A percentile compares a stretch with the other conserved stretches of the same genome.
These are phyloP conservation scores for Cercospora sp. DNA, from an alignment of 2,329 filamentous ascomycete species.

Conservation along the genomic window DNA sequence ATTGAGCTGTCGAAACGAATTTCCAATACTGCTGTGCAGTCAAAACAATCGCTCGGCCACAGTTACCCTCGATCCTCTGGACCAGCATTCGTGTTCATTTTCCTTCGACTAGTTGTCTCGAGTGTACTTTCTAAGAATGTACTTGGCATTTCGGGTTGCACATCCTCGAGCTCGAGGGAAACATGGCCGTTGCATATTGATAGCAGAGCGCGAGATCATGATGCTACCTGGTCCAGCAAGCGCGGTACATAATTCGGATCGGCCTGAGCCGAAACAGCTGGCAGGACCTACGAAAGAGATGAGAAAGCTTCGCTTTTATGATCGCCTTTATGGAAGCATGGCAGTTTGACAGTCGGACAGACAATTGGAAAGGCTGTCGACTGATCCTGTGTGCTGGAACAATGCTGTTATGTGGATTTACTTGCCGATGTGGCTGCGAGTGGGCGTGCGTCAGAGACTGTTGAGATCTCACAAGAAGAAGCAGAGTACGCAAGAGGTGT, in stretches of 20 bases:
- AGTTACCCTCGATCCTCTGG: background rate
- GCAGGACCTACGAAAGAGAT: slow-evolving; percentile 21
- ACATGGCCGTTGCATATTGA: background rate
- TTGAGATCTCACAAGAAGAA: slow-evolving; percentile 67
- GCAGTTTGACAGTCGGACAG: slow-evolving; percentile 44
- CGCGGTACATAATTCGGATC: background rate
- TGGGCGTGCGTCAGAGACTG: slow-evolving; percentile 60
- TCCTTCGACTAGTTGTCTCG: background rate
- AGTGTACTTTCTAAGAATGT: background rate
- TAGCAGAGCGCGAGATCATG: background rate
- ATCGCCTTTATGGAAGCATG: slow-evolving; percentile 38
- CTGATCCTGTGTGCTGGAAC: slow-evolving; percentile 41
- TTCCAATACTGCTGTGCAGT: background rate
- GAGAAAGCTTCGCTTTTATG: slow-evolving; percentile 35
- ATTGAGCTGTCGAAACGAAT: background rate
- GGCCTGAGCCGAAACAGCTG: background rate
- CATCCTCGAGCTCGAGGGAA: background rate
- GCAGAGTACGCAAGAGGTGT: slow-evolving; percentile 50
- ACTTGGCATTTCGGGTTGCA: background rate
- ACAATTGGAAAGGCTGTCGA: slow-evolving; percentile 43
- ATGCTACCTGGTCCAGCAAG: background rate
- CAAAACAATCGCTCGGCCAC: background rate
- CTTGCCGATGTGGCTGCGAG: slow-evolving; percentile 59
- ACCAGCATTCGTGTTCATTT: background rate
- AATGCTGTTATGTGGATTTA: slow-evolving; percentile 40